phyloP scores from a whole-genome alignment of 2,329 filamentous ascomycete species.

The Colletotrichum sp. region DNA sequence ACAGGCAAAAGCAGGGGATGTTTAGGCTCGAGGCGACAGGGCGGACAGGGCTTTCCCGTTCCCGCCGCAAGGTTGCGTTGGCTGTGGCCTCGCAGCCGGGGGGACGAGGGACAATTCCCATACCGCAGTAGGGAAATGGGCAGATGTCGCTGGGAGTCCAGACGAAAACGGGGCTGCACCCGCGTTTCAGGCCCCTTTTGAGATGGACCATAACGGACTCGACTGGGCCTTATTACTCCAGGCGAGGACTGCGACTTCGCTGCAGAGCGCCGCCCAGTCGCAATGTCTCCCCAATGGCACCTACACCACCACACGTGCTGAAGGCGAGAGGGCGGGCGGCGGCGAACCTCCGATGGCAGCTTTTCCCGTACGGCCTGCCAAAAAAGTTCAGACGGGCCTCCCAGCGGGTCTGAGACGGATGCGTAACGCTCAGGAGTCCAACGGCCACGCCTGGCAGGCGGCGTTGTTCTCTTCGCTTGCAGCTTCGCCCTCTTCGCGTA shows the following conservation, averaged over 20 bases:
- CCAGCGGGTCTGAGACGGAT: slow-evolving; percentile 11
- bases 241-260: neutral
- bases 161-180: slow-evolving; percentile 15
- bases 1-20: neutral
- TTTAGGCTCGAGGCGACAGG: neutral
- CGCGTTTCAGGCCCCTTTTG: slow-evolving; percentile 11
- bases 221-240: neutral
- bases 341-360: slow-evolving; percentile 14
- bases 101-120: neutral
- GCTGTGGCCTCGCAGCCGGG: neutral
- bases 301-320: neutral
- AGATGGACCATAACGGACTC: neutral
- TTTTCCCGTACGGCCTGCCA: neutral
- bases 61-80: neutral
- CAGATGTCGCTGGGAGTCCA: slow-evolving; percentile 11
- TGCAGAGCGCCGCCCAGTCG: neutral
- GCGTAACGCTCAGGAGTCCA: slow-evolving; percentile 12
- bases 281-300: neutral
- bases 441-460: neutral
- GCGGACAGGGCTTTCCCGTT: neutral
- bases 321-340: neutral
- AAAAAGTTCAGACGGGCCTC: slow-evolving; percentile 1
- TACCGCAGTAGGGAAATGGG: neutral
- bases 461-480: neutral
- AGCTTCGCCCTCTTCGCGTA: neutral